Conservation (phyloP, 2,329 filamentous ascomycete species). For the Aspergillus japonicus region DNA sequence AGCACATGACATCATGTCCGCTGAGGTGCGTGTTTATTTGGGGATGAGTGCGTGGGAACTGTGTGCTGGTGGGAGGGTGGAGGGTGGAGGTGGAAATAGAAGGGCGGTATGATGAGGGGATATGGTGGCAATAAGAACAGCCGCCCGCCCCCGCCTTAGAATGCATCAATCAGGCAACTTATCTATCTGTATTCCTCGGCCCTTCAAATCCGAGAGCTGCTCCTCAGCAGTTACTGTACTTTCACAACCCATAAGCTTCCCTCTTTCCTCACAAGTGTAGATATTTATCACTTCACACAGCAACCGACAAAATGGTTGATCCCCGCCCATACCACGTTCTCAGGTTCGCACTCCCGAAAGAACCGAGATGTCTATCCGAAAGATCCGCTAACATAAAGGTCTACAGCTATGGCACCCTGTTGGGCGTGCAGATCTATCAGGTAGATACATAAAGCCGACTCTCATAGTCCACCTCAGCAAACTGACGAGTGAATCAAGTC, state of each 20-base stretch:
- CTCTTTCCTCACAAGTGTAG: background rate
- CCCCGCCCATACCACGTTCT: slow-evolving; percentile 37
- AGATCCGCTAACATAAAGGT: background rate
- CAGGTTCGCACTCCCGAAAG: slow-evolving; percentile 23
- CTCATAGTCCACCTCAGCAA: background rate
- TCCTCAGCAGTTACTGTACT: background rate
- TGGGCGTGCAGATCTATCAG: slow-evolving; percentile 86
- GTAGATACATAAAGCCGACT: slow-evolving; percentile 44
- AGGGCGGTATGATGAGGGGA: background rate
- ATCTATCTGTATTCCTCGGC: background rate
- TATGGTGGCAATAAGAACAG: background rate
- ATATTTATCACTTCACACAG: no score
- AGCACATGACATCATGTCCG: slow-evolving; percentile 40
- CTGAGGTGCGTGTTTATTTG: background rate
- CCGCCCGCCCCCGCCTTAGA: background rate
- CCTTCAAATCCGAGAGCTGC: background rate
- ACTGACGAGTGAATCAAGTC: slow-evolving; percentile 51
- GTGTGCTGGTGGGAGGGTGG: no score
- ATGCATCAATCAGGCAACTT: background rate
- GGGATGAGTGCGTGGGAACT: background rate
- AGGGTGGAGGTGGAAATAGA: background rate
- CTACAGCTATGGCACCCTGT: slow-evolving; percentile 76
- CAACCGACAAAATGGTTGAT: slow-evolving; percentile 26
- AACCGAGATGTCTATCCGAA: background rate
- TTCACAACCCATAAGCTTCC: background rate